Conservation (phyloP, 106 monocot species). For the Agapanthus africanus region DNA sequence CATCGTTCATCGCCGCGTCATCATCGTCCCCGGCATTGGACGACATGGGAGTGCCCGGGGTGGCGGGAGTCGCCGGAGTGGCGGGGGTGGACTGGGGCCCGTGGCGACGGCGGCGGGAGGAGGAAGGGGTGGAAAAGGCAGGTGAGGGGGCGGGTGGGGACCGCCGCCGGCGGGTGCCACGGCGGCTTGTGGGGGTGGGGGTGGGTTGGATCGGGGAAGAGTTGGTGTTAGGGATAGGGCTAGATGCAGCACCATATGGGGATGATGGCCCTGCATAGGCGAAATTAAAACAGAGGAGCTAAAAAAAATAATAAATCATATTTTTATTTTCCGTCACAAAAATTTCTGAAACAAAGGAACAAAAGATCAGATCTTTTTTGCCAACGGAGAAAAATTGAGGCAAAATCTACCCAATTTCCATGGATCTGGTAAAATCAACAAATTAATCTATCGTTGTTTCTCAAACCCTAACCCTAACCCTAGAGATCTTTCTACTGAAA, state of each 20-base stretch:
- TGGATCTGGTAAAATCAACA: too few species aligned
- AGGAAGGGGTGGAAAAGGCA: constrained; percentile 36
- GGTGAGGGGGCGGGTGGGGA: constrained; percentile 19
- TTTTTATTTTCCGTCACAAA: too few species aligned
- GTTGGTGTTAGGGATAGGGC: constrained; percentile 51
- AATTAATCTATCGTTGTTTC: too few species aligned
- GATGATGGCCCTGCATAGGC: constrained; percentile 53
- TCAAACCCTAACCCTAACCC: too few species aligned
- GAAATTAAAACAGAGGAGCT: too few species aligned
- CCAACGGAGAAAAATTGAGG: too few species aligned
- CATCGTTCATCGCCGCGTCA: constrained; percentile 28
- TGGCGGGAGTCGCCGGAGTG: constrained; percentile 31
- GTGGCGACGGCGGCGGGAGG: constrained; percentile 16
- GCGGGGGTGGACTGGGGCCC: constrained; percentile 4
- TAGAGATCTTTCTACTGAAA: too few species aligned
- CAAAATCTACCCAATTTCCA: too few species aligned
- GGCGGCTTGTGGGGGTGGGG: constrained; percentile 11
- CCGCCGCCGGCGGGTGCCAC: constrained; percentile 6
- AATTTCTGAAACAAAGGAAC: too few species aligned
- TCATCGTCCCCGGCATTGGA: constrained; percentile 58
- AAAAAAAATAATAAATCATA: too few species aligned
- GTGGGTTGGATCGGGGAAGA: constrained; percentile 39
- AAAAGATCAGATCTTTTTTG: too few species aligned
- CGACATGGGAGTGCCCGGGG: constrained; percentile 62
- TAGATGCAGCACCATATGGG: constrained; percentile 39